phyloP scores from a whole-genome alignment of 768 basidiomycete species.

The Pholiota conissans region DNA sequence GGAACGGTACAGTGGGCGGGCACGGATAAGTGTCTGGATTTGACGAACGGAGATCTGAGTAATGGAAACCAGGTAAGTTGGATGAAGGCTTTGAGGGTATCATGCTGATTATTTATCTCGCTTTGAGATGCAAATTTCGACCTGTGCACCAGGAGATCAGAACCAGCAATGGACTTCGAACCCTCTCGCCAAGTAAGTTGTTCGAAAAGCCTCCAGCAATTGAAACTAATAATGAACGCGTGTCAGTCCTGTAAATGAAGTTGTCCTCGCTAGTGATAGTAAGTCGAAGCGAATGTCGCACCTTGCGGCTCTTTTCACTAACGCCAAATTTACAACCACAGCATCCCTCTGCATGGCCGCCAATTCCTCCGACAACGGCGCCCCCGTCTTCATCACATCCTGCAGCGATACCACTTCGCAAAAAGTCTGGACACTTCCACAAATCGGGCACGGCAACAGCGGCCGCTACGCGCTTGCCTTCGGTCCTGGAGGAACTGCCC shows the following conservation, averaged over 20 bases:
- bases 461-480: not conserved
- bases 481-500: not conserved
- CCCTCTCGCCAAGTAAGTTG: not conserved
- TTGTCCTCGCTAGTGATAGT: not conserved
- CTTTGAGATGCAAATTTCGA: slow-evolving; percentile 1
- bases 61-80: slow-evolving; percentile 8
- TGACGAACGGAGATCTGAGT: not conserved
- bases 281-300: too few species aligned
- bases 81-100: not conserved
- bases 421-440: slow-evolving; percentile 5
- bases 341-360: slow-evolving; percentile 3
- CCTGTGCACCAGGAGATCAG: not conserved
- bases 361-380: slow-evolving; percentile 1
- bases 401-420: not conserved
- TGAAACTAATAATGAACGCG: too few species aligned
- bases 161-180: slow-evolving; percentile 6
- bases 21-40: not conserved
- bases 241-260: slow-evolving; percentile 1
- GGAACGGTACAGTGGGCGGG: not conserved
- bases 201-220: too few species aligned
- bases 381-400: not conserved
- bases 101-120: not conserved
- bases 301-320: too few species aligned
- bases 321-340: too few species aligned
- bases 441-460: slow-evolving; percentile 3